Percentiles rank a stretch among this genome's conserved stretches.
Conservation (phyloP, 1,284 basidiomycete genomes). For the Apiotrichum montevideense region DNA sequence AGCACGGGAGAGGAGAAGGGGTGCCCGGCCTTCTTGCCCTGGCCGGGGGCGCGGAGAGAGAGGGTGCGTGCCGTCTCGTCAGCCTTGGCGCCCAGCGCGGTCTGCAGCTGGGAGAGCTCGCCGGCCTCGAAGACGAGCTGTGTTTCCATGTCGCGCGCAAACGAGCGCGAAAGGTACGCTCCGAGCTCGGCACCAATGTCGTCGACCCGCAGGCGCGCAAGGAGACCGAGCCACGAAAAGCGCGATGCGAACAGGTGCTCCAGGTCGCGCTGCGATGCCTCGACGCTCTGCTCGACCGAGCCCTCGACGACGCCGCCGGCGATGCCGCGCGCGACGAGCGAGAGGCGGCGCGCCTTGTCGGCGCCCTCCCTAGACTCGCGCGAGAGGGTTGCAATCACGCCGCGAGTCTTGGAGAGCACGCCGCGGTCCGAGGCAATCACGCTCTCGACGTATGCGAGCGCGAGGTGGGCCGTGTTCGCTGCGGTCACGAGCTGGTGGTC, state of each 20-base stretch:
- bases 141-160: conserved; percentile 62
- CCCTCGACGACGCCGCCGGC: conserved; percentile 50
- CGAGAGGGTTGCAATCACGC: conserved; percentile 18
- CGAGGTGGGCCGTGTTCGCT: conserved; percentile 12
- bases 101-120: conserved; percentile 56
- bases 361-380: conserved; percentile 20
- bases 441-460: conserved; percentile 22
- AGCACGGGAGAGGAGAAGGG: conserved; percentile 61
- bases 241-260: conserved; percentile 51
- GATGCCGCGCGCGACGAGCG: conserved; percentile 31
- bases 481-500: conserved; percentile 24
- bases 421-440: conserved; percentile 26
- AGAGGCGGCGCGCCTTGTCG: conserved; percentile 25
- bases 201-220: conserved; percentile 58
- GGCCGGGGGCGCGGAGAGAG: conserved; percentile 2
- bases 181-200: conserved; percentile 60
- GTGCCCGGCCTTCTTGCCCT: conserved; percentile 43
- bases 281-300: conserved; percentile 50
- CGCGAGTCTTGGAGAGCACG: conserved; percentile 14
- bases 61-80: conserved; percentile 39
- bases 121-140: conserved; percentile 69
- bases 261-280: conserved; percentile 53
- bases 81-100: conserved; percentile 50
- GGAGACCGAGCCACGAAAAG: conserved; percentile 62
- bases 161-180: conserved; percentile 53